Evolutionary conservation across 164 flowering plant species (phyloP), one percentile per base, ranked within the genome.

Genomic region (Cinnamomum chago): DNA sequence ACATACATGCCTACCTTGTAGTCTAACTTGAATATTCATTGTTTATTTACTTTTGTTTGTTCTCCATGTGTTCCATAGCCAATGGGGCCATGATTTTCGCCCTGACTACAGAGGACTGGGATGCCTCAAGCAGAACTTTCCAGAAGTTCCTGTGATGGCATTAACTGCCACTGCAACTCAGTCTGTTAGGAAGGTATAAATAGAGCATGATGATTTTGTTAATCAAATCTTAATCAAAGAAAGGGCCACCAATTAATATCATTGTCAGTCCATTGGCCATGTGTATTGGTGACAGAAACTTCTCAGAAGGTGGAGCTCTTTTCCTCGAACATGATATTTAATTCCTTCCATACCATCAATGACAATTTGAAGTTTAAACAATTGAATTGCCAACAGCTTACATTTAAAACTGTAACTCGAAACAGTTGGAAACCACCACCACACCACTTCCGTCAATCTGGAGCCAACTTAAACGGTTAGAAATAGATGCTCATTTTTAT

Each of bases 11-110:
- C 30, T 64, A 20, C 67, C 40, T 28, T 74, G 12, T 64, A 3
- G 17, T 55, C 60, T 55, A 55, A 55, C n/a, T 20, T 55, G 60
- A 55, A 55, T 14, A 55, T 55, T 55, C n/a, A 3, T 55, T 55
- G 60, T 55, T 55, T 13, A 55, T 55, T 55, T 28, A 25, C 50
- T 71, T 68, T 50, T 62, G 62, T 62, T 24, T 64, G 4, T 5
- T 51, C 58, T 65, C 24, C 68, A 77, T 62, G 2, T 72, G 50
- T 52, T 78, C 75, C 35, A 72, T 91, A 95, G 99, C 83, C 98
- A 95, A 77, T 95, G 99, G 99, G 98, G 99, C 50, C 97, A 95
- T 85, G 99, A 95, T 85, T 95, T 95, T 72, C 98, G 97, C 74
- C 99, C 99, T 73, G 99, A 93, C 76, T 93, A 95, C 76, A 85